Base-by-base conservation (phyloP, 192 early-diverging fungal genomes). In the Entomortierella lignicola region DNA sequence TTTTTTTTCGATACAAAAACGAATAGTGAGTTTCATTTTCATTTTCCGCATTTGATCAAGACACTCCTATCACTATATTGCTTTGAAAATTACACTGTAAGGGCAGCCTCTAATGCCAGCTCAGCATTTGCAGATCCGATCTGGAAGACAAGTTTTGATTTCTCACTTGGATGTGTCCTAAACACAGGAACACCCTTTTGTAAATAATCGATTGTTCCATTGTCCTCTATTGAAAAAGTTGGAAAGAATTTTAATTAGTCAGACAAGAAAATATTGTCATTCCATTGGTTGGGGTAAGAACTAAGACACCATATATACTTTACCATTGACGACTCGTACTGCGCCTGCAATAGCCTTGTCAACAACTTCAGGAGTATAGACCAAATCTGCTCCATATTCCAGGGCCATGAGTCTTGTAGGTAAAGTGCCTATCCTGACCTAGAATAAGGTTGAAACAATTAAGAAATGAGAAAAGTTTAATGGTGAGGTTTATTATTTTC, bases 371-470 rank as follows among this genome's bases (percentile, higher is more conserved):
- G 94, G 91, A 6, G 91, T 88, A 83, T 95, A 99, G 18, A 97
- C 95, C 34, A 96, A 66, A 77, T 98, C 93, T n/a, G 98, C 98
- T 3, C 98, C 96, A 66, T 96, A 94, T 55, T 91, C 83, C 20
- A 97, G 85, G 6, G 94, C 90, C 65, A 97, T 64, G 50, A 97
- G 82, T 37, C 98, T 85, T 88, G 96, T 92, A 1, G 98, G 97
- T 21, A 97, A 83, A 0, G 96, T 94, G 26, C 97, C 96, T 13
- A 97, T 83, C 29, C 98, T 89, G 18, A 89, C 88, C 88, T 89
- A 82, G n/a, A n/a, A n/a, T n/a, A n/a, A n/a, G n/a, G 20, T 27
- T 66, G 3, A 20, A 23, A 37, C 12, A 12, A 13, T 30, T 25
- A 15, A 2, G 20, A 7, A 37, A 37, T 37, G 10, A 10, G 5